Evolutionary conservation across 2,329 filamentous ascomycete species (phyloP).

Genomic region (Pseudogymnoascus destructans): DNA sequence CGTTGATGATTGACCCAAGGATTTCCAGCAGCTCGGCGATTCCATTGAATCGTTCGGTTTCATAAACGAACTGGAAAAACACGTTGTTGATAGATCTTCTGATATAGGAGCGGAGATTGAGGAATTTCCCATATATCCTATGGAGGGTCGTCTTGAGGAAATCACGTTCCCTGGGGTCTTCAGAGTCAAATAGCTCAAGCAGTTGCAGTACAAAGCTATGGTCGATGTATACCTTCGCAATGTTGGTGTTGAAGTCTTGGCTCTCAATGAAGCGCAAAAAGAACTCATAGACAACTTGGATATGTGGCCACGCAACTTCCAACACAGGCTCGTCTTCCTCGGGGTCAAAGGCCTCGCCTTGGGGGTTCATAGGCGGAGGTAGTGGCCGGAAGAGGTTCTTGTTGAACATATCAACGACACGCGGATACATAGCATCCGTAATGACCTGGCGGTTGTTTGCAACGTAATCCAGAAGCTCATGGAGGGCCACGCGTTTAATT

Average conservation of each 20-base stretch:
- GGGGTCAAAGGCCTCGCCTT: slow-evolving; percentile 95
- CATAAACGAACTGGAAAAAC: slow-evolving; percentile 99
- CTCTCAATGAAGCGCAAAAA: slow-evolving; percentile 98
- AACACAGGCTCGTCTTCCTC: slow-evolving; percentile 97
- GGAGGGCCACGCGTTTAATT: slow-evolving; percentile 91
- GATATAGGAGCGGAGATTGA: slow-evolving; percentile 95
- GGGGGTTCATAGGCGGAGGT: slow-evolving; percentile 90
- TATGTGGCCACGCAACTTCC: slow-evolving; percentile 97
- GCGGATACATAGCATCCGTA: slow-evolving; percentile 96
- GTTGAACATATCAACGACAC: slow-evolving; percentile 97
- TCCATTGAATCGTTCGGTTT: slow-evolving; percentile 96
- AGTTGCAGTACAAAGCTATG: slow-evolving; percentile 94
- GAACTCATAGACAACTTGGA: slow-evolving; percentile 98
- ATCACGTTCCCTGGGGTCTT: slow-evolving; percentile 90
- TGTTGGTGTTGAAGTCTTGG: slow-evolving; percentile 99
- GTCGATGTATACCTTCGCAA: slow-evolving; percentile 96
- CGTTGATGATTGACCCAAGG: slow-evolving; percentile 96
- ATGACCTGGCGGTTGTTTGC: slow-evolving; percentile 98
- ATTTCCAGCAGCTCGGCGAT: slow-evolving; percentile 96
- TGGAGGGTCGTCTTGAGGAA: slow-evolving; percentile 97
- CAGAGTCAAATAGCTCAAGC: slow-evolving; percentile 95
- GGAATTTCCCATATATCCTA: slow-evolving; percentile 96
- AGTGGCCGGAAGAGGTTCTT: slow-evolving; percentile 98
- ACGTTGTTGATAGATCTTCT: slow-evolving; percentile 98
- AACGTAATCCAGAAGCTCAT: slow-evolving; percentile 94